These are phyloP conservation scores for Botrytis galanthina DNA, from an alignment of 2,329 filamentous ascomycete species.

Conservation along the genomic window DNA sequence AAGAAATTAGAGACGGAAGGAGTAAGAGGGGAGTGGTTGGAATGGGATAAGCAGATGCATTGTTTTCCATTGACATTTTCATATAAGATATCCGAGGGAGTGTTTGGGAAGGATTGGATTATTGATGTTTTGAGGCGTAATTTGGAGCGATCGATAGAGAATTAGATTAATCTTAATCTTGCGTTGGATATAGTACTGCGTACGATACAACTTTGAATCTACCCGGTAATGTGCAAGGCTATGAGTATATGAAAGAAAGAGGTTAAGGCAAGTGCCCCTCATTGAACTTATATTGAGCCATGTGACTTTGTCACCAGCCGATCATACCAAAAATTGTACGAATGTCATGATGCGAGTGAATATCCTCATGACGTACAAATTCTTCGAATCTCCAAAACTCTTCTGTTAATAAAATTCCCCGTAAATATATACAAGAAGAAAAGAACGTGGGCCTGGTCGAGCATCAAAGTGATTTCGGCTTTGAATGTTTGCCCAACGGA, in stretches of 20 bases:
- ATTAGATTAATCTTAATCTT: background rate
- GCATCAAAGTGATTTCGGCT: background rate
- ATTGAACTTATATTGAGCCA: background rate
- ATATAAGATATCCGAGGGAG: constrained; percentile 4
- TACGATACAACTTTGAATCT: background rate
- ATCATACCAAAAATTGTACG: background rate
- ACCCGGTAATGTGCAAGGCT: rapidly evolving
- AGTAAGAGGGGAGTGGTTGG: constrained; percentile 28
- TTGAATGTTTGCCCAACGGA: no score
- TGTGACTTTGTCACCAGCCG: background rate
- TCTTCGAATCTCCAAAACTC: no score
- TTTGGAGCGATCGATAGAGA: background rate
- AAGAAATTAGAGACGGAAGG: constrained; percentile 23
- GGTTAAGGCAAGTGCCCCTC: background rate
- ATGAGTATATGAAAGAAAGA: background rate
- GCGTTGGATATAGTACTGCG: no score
- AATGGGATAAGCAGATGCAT: constrained; percentile 32
- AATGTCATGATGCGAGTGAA: background rate
- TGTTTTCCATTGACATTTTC: constrained; percentile 24
- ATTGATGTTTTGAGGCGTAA: constrained; percentile 11
- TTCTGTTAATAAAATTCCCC: no score
- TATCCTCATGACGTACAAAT: no score
- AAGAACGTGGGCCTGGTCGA: background rate
- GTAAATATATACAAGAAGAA: no score
- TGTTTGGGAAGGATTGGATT: constrained; percentile 14